These are phyloP conservation scores for Guyanaporus albipodus DNA, from an alignment of 768 basidiomycete genomes.

Conservation along the genomic window DNA sequence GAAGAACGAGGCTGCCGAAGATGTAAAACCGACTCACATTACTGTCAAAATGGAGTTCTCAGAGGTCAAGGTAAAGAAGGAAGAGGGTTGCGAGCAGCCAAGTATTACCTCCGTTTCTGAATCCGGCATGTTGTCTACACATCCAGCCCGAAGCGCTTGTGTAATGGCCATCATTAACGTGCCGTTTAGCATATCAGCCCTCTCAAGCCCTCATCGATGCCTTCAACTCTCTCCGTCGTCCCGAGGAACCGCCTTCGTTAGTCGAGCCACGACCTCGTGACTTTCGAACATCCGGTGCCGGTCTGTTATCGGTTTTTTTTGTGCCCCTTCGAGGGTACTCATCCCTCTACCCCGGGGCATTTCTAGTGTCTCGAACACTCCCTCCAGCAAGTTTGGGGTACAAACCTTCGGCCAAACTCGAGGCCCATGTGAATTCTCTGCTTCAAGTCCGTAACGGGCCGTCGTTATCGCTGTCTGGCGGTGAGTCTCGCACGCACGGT, in stretches of 20 bases:
- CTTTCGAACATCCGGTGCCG: not conserved
- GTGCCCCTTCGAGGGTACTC: too few relatives aligned
- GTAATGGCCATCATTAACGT: not conserved
- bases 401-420: slow-evolving; percentile 7
- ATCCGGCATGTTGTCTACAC: not conserved
- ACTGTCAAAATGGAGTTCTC: slow-evolving; percentile 6
- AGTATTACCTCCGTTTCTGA: not conserved
- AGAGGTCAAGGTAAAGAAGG: slow-evolving; percentile 7
- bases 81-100: not conserved
- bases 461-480: not conserved
- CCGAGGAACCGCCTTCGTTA: not conserved
- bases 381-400: slow-evolving; percentile 3
- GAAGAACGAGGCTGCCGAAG: not conserved
- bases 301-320: not conserved
- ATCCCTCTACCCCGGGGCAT: too few relatives aligned
- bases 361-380: not conserved
- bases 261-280: not conserved
- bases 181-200: slow-evolving; percentile 9
- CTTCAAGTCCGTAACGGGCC: not conserved
- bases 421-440: slow-evolving; percentile 1
- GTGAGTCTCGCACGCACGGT: not conserved
- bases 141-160: not conserved
- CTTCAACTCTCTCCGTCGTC: not conserved
- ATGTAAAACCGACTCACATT: not conserved
- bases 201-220: slow-evolving; percentile 15